These are phyloP conservation scores for Yarrowia hollandica DNA, from an alignment of 805 yeast species.

Conservation along the genomic window DNA sequence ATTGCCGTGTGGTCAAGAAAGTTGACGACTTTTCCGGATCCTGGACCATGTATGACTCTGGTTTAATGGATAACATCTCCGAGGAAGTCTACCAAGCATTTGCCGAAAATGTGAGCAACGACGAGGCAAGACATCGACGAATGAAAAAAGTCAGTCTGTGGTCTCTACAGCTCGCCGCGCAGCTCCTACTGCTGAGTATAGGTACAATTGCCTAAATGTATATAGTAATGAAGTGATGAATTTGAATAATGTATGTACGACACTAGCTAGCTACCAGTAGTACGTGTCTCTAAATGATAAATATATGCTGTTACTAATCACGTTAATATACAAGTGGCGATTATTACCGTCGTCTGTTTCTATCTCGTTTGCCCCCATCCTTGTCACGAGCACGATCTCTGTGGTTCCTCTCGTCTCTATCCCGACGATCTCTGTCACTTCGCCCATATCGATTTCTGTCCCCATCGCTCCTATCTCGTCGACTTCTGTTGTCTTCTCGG, in stretches of 20 bases:
- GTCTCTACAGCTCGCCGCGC: constrained; percentile 83
- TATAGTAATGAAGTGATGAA: constrained; percentile 27
- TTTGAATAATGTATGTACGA: not conserved
- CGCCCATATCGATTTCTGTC: not conserved
- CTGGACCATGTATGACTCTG: constrained; percentile 92
- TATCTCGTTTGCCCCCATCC: no score
- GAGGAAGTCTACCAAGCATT: constrained; percentile 89
- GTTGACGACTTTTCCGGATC: constrained; percentile 87
- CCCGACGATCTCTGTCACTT: constrained; percentile 7
- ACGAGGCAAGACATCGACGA: constrained; percentile 68
- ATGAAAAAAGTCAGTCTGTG: constrained; percentile 87
- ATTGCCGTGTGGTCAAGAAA: constrained; percentile 76
- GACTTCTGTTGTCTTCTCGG: no score
- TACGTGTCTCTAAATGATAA: not conserved
- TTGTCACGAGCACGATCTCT: no score
- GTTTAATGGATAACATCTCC: constrained; percentile 86
- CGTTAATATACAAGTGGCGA: no score
- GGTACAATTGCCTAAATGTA: constrained; percentile 60
- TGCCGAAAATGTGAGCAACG: constrained; percentile 85
- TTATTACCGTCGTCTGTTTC: no score
- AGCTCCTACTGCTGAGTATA: constrained; percentile 75
- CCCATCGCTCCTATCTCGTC: no score
- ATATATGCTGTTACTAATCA: constrained; percentile 3
- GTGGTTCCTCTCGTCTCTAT: not conserved
- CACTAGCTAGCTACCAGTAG: no score